A percentile compares a stretch with the other conserved stretches of the same genome.
Evolutionary conservation across 129 eudicot species (phyloP).

Genomic region (Rutidosis leptorrhynchoides): DNA sequence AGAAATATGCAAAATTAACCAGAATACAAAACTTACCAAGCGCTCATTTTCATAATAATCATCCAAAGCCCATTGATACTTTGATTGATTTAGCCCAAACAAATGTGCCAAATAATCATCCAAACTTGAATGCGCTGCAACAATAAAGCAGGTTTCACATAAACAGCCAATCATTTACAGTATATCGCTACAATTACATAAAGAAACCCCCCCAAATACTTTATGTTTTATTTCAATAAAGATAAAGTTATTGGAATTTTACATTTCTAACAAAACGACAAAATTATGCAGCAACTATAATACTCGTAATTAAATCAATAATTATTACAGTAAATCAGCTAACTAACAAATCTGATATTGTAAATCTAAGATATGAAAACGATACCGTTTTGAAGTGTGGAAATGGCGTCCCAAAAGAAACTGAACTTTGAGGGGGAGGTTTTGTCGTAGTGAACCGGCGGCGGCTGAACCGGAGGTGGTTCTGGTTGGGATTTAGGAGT

Average conservation of each 20-base stretch:
- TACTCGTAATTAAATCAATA: too few species aligned
- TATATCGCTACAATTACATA: not conserved
- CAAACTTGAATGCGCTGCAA: conserved; percentile 81
- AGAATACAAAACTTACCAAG: conserved; percentile 41
- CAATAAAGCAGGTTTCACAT: conserved; percentile 1
- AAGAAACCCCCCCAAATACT: not conserved
- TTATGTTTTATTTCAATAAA: not conserved
- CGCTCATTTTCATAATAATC: conserved; percentile 77
- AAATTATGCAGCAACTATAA: not conserved
- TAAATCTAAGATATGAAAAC: conserved; percentile 3
- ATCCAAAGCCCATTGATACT: conserved; percentile 97
- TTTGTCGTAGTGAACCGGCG: conserved; percentile 42
- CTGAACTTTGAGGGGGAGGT: conserved; percentile 47
- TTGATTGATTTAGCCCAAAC: conserved; percentile 91
- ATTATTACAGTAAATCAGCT: too few species aligned
- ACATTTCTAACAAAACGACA: not conserved
- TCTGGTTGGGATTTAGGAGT: conserved; percentile 34
- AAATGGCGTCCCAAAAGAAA: conserved; percentile 73
- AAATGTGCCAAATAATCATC: conserved; percentile 81
- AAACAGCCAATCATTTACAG: conserved; percentile 2
- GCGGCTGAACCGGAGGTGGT: conserved; percentile 42
- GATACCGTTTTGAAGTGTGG: conserved; percentile 80
- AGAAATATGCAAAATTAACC: not conserved
- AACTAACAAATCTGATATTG: not conserved
- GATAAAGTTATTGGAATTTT: not conserved